Percentiles rank a stretch among this genome's conserved stretches.
phyloP scores from a whole-genome alignment of 495 filamentous ascomycete species.

The Penicillium pulvis region DNA sequence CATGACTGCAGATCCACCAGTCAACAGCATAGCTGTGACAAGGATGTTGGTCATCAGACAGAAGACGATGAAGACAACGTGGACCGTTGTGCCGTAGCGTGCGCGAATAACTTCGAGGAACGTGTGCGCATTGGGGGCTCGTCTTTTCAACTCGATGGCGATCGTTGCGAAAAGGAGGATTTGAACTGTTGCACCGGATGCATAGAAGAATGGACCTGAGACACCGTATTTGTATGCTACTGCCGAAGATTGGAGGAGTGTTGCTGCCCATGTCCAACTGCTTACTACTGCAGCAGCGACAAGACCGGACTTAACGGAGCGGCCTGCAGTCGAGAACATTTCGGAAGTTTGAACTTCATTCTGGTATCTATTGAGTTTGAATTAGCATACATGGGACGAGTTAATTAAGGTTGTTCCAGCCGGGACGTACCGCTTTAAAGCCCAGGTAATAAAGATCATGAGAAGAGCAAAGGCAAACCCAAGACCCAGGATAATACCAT shows the following conservation, averaged over 20 bases:
- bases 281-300: constrained; percentile 96
- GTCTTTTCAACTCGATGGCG: constrained; percentile 89
- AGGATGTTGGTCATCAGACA: constrained; percentile 83
- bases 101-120: constrained; percentile 76
- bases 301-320: constrained; percentile 91
- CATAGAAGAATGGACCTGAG: constrained; percentile 92
- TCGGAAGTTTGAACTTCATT: constrained; percentile 94
- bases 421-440: constrained; percentile 60
- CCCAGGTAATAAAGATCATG: constrained; percentile 82
- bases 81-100: constrained; percentile 62
- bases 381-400: not conserved
- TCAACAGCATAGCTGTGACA: constrained; percentile 89
- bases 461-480: constrained; percentile 75
- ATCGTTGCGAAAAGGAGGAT: constrained; percentile 90
- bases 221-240: constrained; percentile 94
- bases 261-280: constrained; percentile 84
- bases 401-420: not conserved
- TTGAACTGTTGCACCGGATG: constrained; percentile 58
- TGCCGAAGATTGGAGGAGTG: constrained; percentile 70
- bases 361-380: constrained; percentile 62
- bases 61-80: constrained; percentile 78
- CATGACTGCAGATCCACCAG: constrained; percentile 87
- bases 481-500: constrained; percentile 80
- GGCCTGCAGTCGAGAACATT: constrained; percentile 94
- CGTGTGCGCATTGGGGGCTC: constrained; percentile 83